phyloP scores from a whole-genome alignment of 2,329 filamentous ascomycete species.

The Cyanodermella asteris region DNA sequence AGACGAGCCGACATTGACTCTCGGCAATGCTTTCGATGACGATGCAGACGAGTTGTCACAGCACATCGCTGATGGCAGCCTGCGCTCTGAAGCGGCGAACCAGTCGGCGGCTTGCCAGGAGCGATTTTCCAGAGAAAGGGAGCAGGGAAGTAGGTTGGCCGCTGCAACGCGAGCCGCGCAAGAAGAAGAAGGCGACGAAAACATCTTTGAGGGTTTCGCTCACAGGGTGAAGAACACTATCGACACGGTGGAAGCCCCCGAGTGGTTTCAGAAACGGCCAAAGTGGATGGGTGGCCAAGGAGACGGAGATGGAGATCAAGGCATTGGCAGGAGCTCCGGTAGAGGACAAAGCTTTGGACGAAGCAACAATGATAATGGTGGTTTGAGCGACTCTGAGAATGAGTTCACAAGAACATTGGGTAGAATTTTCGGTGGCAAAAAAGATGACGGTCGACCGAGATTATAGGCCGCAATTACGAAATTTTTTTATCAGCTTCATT shows the following conservation, averaged over 20 bases:
- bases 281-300: conserved; percentile 68
- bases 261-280: conserved; percentile 62
- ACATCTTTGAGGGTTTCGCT: conserved; percentile 63
- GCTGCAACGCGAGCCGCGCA: conserved; percentile 18
- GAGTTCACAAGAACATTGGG: too few species aligned
- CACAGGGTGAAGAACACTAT: conserved; percentile 83
- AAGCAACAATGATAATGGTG: conserved; percentile 14
- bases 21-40: neutral
- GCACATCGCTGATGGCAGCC: neutral
- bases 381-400: too few species aligned
- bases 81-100: conserved; percentile 1
- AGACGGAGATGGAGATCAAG: conserved; percentile 16
- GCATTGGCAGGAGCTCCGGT: conserved; percentile 9
- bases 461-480: too few species aligned
- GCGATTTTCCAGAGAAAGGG: conserved; percentile 13
- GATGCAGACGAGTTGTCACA: too few species aligned
- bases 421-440: too few species aligned
- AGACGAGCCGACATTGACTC: conserved; percentile 1
- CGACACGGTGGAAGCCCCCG: conserved; percentile 58
- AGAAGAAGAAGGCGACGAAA: conserved; percentile 51
- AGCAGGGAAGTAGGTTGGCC: conserved; percentile 14
- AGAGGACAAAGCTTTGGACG: conserved; percentile 17
- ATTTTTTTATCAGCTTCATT: too few species aligned
- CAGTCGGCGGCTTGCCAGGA: conserved; percentile 7
- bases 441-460: too few species aligned